These are phyloP conservation scores for Metrosideros polymorpha DNA, from an alignment of 441 rosid species.

Conservation along the genomic window DNA sequence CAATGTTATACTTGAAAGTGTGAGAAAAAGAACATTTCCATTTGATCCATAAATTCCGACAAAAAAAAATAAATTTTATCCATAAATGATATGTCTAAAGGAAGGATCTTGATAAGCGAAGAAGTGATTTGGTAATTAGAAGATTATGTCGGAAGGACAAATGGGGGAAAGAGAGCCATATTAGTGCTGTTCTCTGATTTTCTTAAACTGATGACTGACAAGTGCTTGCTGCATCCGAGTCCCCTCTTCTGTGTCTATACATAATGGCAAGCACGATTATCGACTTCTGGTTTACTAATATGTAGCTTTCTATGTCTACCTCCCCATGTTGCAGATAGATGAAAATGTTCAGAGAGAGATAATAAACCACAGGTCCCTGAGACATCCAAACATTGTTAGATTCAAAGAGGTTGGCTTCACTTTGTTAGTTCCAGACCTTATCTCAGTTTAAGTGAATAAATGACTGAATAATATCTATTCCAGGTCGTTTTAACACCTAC, in stretches of 20 bases:
- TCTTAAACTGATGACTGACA: not conserved
- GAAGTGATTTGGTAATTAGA: not conserved
- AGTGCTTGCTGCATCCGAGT: not conserved
- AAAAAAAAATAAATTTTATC: too few species aligned
- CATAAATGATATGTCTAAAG: not conserved
- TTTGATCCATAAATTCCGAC: not conserved
- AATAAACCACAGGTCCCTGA: constrained; percentile 54
- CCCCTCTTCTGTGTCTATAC: not conserved
- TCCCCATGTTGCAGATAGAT: constrained; percentile 39
- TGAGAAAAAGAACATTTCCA: not conserved
- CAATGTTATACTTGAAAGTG: not conserved
- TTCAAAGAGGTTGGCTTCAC: constrained; percentile 46
- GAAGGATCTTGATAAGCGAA: not conserved
- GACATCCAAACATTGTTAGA: constrained; percentile 59
- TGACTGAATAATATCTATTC: not conserved
- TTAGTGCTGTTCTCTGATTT: not conserved
- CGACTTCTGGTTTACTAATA: not conserved
- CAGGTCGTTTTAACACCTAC: constrained; percentile 61
- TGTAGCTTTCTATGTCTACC: not conserved
- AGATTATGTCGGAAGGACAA: not conserved
- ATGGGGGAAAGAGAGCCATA: not conserved
- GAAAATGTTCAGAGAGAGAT: constrained; percentile 64
- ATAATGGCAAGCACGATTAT: not conserved
- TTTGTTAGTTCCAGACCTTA: not conserved
- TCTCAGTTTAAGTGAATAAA: not conserved